Conservation (phyloP, 2,329 filamentous ascomycete species). For the Hypoxylon sp. region DNA sequence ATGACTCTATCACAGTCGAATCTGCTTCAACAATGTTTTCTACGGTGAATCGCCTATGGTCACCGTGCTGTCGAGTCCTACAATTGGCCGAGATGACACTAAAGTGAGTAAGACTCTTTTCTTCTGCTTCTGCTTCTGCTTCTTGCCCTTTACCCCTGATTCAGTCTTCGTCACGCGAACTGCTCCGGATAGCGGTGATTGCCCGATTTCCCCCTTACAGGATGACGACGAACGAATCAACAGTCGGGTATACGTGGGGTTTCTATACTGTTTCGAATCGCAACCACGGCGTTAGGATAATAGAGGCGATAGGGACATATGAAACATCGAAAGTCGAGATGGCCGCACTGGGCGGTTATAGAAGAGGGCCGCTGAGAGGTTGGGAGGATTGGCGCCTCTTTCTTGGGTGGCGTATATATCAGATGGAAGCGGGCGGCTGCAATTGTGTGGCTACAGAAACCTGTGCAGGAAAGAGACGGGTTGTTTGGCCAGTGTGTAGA, state of each 20-base stretch:
- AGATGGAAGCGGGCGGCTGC: constrained; percentile 31
- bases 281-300: constrained; percentile 29
- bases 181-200: constrained; percentile 24
- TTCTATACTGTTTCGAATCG: constrained; percentile 31
- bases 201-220: constrained; percentile 13
- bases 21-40: constrained; percentile 17
- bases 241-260: constrained; percentile 32
- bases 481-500: constrained; percentile 1
- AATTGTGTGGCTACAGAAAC: constrained; percentile 30
- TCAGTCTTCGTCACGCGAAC: constrained; percentile 25
- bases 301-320: constrained; percentile 32
- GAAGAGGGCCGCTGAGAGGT: constrained; percentile 15
- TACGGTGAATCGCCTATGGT: constrained; percentile 13
- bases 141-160: constrained; percentile 23
- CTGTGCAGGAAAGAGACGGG: constrained; percentile 19
- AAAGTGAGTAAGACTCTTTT: constrained; percentile 4
- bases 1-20: constrained; percentile 22
- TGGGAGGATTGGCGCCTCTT: constrained; percentile 24
- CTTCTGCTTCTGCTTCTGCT: constrained; percentile 24
- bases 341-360: constrained; percentile 41
- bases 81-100: constrained; percentile 3
- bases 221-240: constrained; percentile 14
- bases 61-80: constrained; percentile 12
- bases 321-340: constrained; percentile 40
- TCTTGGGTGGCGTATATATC: constrained; percentile 22